A percentile compares a stretch with the other conserved stretches of the same genome.
Evolutionary conservation across 2,329 filamentous ascomycete species (phyloP).

Genomic region (Elsinoe perseae): DNA sequence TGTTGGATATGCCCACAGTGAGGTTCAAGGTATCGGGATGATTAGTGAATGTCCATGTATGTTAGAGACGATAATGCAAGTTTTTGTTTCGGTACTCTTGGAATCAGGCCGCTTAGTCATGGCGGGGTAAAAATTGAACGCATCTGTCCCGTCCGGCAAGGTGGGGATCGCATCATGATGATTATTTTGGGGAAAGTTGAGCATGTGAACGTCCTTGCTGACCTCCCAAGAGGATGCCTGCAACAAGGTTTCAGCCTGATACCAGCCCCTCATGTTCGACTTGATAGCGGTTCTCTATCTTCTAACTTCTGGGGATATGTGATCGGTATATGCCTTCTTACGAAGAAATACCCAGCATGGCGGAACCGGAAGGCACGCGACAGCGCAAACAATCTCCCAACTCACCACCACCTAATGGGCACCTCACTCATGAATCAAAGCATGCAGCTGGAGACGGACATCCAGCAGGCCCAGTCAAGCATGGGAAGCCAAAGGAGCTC

Average conservation of each 20-base stretch:
- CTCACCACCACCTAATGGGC: not conserved
- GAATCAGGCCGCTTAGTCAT: slow-evolving; percentile 3
- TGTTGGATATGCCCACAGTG: too few species aligned
- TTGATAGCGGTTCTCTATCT: not conserved
- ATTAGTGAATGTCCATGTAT: not conserved
- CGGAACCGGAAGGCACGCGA: slow-evolving; percentile 21
- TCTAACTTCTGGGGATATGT: not conserved
- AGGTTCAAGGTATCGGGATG: not conserved
- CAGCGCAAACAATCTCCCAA: slow-evolving; percentile 21
- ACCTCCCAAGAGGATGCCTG: not conserved
- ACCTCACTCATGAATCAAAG: not conserved
- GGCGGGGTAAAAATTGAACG: not conserved
- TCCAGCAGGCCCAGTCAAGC: slow-evolving; percentile 32
- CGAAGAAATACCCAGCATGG: not conserved
- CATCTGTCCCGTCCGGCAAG: not conserved
- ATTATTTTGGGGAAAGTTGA: not conserved
- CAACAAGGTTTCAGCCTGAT: not conserved
- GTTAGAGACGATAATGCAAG: too few species aligned
- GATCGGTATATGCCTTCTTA: not conserved
- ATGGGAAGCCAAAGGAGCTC: slow-evolving; percentile 36
- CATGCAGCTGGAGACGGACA: slow-evolving; percentile 19
- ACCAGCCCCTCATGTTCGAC: not conserved
- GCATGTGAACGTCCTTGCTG: slow-evolving; percentile 2
- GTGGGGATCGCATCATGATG: not conserved
- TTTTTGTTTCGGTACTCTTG: too few species aligned